These are phyloP conservation scores for Mucor velutinosus DNA, from an alignment of 371 early-diverging fungal genomes.

Conservation along the genomic window DNA sequence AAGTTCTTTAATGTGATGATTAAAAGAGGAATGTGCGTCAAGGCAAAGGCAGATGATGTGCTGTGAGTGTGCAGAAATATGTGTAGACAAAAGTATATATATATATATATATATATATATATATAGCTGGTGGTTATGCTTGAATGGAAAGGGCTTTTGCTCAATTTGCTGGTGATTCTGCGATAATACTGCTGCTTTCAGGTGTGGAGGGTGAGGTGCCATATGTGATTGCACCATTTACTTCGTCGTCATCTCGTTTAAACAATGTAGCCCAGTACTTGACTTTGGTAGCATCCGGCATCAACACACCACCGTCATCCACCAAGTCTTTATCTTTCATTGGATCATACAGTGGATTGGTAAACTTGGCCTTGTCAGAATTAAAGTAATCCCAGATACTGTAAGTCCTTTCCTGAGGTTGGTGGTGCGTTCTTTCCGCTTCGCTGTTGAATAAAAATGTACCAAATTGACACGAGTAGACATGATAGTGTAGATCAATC, in stretches of 20 bases:
- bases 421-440: conserved; percentile 59
- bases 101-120: neutral
- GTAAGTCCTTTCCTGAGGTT: conserved; percentile 55
- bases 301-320: conserved; percentile 58
- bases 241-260: conserved; percentile 53
- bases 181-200: conserved; percentile 9
- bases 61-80: neutral
- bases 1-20: neutral
- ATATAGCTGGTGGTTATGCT: neutral
- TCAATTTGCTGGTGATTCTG: neutral
- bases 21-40: neutral
- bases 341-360: conserved; percentile 57
- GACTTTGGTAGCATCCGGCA: conserved; percentile 63
- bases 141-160: neutral
- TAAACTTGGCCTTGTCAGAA: conserved; percentile 52
- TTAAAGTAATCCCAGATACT: conserved; percentile 86
- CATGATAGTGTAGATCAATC: conserved; percentile 78
- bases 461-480: conserved; percentile 92
- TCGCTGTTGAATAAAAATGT: conserved; percentile 92
- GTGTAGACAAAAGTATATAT: neutral
- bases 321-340: conserved; percentile 51
- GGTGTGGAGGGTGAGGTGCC: conserved; percentile 17
- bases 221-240: conserved; percentile 45
- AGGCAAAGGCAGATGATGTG: neutral
- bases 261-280: conserved; percentile 79